phyloP scores from a whole-genome alignment of 768 basidiomycete species.

The Suillus paluster region DNA sequence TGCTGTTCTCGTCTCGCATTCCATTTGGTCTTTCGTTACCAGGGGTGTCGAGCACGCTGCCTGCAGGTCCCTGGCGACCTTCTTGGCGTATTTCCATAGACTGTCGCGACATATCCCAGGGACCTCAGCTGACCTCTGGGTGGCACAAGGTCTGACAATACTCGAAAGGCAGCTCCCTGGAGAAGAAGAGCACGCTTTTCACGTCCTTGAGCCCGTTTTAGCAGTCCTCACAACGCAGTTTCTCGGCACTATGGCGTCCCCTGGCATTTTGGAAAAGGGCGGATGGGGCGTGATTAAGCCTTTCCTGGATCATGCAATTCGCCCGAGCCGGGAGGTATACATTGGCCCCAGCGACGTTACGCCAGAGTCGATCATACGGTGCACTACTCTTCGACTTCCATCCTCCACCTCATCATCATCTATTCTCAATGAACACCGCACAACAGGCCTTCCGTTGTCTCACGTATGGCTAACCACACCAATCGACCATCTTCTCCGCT shows the following conservation, averaged over 20 bases:
- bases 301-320: conserved; percentile 57
- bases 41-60: conserved; percentile 11
- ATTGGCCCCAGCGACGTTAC: conserved; percentile 58
- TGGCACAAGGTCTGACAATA: conserved; percentile 66
- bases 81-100: conserved; percentile 58
- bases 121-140: conserved; percentile 62
- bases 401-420: background rate
- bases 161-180: conserved; percentile 65
- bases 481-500: conserved; percentile 79
- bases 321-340: conserved; percentile 42
- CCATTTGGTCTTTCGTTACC: conserved; percentile 48
- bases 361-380: conserved; percentile 57
- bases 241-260: conserved; percentile 32
- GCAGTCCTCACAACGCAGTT: conserved; percentile 23
- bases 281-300: conserved; percentile 51
- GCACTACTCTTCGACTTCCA: conserved; percentile 58
- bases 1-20: conserved; percentile 52
- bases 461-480: conserved; percentile 73
- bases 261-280: conserved; percentile 52
- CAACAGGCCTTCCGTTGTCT: conserved; percentile 49
- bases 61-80: conserved; percentile 54
- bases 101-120: conserved; percentile 63
- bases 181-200: conserved; percentile 65
- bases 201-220: conserved; percentile 37
- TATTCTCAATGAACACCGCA: conserved; percentile 26